Conservation (phyloP, 1,284 basidiomycete genomes). For the Ceratorhiza oryzae-sativae region DNA sequence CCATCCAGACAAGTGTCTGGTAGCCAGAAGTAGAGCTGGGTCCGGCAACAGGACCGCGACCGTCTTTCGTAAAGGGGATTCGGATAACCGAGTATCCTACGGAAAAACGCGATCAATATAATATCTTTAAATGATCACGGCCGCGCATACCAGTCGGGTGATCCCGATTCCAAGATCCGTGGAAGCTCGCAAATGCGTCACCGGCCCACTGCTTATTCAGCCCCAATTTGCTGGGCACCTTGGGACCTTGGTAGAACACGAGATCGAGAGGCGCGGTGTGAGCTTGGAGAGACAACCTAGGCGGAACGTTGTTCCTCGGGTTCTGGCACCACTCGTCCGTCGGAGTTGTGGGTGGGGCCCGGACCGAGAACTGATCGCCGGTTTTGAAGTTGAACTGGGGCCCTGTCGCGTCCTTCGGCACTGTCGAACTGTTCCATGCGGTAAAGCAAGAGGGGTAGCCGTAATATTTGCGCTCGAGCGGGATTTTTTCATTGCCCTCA, state of each 20-base stretch:
- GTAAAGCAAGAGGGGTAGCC: conserved; percentile 37
- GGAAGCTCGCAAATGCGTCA: conserved; percentile 37
- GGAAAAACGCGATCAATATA: background rate
- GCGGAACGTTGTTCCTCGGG: conserved; percentile 8
- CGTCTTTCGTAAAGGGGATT: too few species aligned
- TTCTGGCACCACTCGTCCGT: conserved; percentile 29
- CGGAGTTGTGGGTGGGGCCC: background rate
- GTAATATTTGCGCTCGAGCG: background rate
- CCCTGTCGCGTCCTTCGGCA: background rate
- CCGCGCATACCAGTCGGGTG: conserved; percentile 15
- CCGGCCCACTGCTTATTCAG: conserved; percentile 17
- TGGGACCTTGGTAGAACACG: conserved; percentile 26
- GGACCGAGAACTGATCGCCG: conserved; percentile 29
- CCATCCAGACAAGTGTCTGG: too few species aligned
- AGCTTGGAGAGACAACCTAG: conserved; percentile 6
- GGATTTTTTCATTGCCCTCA: background rate
- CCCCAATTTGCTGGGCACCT: background rate
- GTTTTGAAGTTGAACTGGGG: conserved; percentile 15
- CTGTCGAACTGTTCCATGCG: conserved; percentile 9
- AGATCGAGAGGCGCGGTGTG: conserved; percentile 34
- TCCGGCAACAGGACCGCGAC: too few species aligned
- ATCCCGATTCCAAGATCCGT: conserved; percentile 37
- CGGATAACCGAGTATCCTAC: conserved; percentile 7
- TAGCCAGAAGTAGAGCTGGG: too few species aligned
- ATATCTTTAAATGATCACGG: background rate